Evolutionary conservation across 192 early-diverging fungal genomes (phyloP).

Genomic region (Gaertneriomyces sp.): DNA sequence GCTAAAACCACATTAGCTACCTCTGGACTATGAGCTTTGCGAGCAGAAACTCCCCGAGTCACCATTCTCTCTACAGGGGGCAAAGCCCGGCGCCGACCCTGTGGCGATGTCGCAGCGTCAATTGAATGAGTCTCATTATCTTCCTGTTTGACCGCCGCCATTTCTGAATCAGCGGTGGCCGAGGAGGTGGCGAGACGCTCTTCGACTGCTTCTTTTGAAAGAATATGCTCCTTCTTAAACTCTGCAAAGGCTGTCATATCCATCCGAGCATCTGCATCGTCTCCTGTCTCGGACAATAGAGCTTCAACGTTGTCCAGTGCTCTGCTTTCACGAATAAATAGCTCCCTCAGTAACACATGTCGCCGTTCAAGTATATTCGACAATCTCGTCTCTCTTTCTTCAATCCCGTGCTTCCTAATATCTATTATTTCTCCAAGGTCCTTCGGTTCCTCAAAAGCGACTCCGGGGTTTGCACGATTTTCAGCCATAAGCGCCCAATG

Average conservation of each 20-base stretch:
- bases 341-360: constrained; percentile 15
- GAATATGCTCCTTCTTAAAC: constrained; percentile 3
- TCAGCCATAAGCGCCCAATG: constrained; percentile 1
- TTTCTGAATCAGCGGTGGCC: constrained; percentile 4
- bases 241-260: constrained; percentile 11
- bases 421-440: not conserved
- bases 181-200: not conserved
- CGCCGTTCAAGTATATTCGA: constrained; percentile 11
- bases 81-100: constrained; percentile 8
- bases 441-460: constrained; percentile 1
- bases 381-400: not conserved
- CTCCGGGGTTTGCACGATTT: constrained; percentile 1
- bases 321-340: constrained; percentile 12
- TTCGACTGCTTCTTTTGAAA: constrained; percentile 8
- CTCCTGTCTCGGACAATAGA: not conserved
- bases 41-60: constrained; percentile 25
- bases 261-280: not conserved
- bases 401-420: not conserved
- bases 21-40: constrained; percentile 22
- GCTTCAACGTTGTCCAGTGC: constrained; percentile 6
- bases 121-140: not conserved
- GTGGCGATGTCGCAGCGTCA: not conserved
- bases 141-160: not conserved
- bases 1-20: not conserved
- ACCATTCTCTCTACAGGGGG: constrained; percentile 31